Base-by-base conservation (phyloP, 176 grass and related monocot species). In the Paspalum vaginatum region DNA sequence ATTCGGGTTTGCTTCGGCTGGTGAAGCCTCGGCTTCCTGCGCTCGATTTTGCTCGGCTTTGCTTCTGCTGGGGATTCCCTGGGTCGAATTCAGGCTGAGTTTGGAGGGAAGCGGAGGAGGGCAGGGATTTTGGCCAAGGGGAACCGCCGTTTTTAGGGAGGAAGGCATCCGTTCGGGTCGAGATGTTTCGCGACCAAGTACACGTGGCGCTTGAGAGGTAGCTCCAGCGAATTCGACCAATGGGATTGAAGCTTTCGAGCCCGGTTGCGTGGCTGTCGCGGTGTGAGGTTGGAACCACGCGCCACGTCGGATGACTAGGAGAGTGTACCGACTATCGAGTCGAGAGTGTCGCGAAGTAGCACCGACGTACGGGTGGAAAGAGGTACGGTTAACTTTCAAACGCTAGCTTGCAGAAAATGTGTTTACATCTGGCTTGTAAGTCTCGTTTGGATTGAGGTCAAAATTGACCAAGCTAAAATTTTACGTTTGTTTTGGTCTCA, bases 151-250 rank as follows among this genome's bases (percentile, higher is more conserved):
- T 84, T 88, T 84, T 75, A 76, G 63, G 66, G 44, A 24, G 21
- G 45, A 10, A 24, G 21, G 51, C 13, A 24, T 52, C 8, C 51
- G 18, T 67, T 67, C 22, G 56, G 58, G 47, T 94, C 91, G 67
- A 76, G 94, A 92, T 83, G 76, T 52, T 94, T 90, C 94, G 25
- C 53, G 75, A 20, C 5, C 27, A 10, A 46, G 24, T 17, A 68
- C 85, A 94, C 91, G 89, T 87, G 94, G 79, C 87, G 8, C 21
- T 11, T 39, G 68, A 67, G 5, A 1, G 12, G 4, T 20, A 42
- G 2, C 18, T 83, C 94, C 94, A 97, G 74, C 87, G 83, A 71
- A 82, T 59, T 79, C 49, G 52, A 74, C 91, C 91, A 97, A 97
- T 97, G 59, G 85, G 77, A 50, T 83, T 74, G 56, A 59, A 84